Evolutionary conservation across 306 rosid genomes (phyloP).

Genomic region (Hippophae rhamnoides): DNA sequence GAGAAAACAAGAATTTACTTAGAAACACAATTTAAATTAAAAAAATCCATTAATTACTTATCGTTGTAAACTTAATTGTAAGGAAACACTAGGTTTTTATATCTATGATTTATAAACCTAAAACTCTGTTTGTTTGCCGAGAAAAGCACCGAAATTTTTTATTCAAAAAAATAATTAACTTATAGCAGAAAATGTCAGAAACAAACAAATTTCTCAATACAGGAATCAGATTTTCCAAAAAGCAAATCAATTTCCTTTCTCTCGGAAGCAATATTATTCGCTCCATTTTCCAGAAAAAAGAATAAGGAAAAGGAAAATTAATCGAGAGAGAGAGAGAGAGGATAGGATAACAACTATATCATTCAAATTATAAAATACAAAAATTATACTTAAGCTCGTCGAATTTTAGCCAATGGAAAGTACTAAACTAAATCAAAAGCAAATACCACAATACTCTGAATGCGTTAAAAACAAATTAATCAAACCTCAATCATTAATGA

Average conservation of each 20-base stretch:
- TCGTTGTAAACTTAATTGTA: neutral
- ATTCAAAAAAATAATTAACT: neutral
- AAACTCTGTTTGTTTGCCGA: constrained; percentile 10
- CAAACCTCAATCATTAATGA: neutral
- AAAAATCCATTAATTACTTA: neutral
- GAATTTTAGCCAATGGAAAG: neutral
- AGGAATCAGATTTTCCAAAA: no score
- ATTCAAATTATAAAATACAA: no score
- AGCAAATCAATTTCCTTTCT: no score
- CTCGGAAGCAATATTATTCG: neutral
- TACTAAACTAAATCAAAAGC: neutral
- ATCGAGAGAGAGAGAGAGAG: no score
- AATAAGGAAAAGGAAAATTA: neutral
- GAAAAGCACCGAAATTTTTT: constrained; percentile 13
- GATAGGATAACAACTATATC: no score
- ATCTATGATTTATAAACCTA: neutral
- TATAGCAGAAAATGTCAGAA: neutral
- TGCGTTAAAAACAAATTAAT: neutral
- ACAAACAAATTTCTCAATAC: no score
- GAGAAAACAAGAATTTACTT: neutral
- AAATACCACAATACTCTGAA: no score
- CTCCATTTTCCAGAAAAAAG: neutral
- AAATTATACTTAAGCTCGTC: no score
- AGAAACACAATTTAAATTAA: neutral
- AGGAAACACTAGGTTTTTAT: neutral